Percentiles rank a stretch among this genome's conserved stretches.
Conservation (phyloP, 805 yeast species). For the Zygosaccharomyces bisporus region DNA sequence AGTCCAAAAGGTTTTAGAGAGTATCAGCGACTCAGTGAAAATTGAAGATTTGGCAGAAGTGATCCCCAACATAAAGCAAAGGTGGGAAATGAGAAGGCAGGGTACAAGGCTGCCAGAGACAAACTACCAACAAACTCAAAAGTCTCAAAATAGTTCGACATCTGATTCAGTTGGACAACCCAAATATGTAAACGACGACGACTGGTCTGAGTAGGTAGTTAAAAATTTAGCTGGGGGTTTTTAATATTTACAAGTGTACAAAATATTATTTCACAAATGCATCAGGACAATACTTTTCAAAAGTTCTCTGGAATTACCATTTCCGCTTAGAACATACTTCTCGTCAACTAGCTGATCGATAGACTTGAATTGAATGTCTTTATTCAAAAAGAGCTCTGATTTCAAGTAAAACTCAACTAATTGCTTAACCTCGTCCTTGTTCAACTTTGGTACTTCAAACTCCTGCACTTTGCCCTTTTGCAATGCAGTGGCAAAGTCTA, state of each 20-base stretch:
- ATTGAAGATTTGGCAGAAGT: conserved; percentile 67
- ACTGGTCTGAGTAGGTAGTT: conserved; percentile 31
- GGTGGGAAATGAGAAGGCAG: conserved; percentile 59
- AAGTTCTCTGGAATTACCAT: conserved; percentile 59
- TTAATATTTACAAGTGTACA: conserved; percentile 17
- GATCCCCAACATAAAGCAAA: conserved; percentile 50
- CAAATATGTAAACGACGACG: conserved; percentile 34
- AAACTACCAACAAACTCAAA: conserved; percentile 8
- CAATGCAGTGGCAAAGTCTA: conserved; percentile 49
- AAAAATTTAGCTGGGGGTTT: neutral
- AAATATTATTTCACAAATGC: conserved; percentile 14
- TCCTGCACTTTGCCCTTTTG: conserved; percentile 36
- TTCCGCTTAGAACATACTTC: conserved; percentile 55
- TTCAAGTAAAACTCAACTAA: conserved; percentile 41
- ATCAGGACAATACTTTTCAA: conserved; percentile 36
- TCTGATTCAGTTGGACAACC: conserved; percentile 20
- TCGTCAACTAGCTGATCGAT: conserved; percentile 42
- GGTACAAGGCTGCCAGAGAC: conserved; percentile 18
- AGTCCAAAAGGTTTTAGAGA: conserved; percentile 75
- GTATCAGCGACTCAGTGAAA: conserved; percentile 82
- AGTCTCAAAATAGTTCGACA: conserved; percentile 1
- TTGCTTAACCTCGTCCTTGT: conserved; percentile 43
- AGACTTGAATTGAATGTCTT: conserved; percentile 33
- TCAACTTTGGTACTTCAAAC: conserved; percentile 43
- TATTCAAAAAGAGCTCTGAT: conserved; percentile 41